phyloP scores from a whole-genome alignment of 2,329 filamentous ascomycete genomes.

The Talaromyces sp. region DNA sequence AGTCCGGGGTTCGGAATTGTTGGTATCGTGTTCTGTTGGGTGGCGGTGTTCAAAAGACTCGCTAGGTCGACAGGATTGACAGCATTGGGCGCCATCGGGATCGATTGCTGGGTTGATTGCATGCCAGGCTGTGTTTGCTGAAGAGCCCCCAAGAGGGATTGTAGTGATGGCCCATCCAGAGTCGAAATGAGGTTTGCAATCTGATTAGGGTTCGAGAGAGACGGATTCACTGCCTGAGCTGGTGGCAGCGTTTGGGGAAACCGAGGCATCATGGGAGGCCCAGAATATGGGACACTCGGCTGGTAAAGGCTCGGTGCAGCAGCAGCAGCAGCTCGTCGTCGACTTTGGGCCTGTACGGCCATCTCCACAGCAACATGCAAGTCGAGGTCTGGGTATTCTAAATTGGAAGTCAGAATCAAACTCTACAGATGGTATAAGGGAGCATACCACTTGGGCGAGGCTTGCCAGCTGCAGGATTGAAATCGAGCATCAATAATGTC shows the following conservation, averaged over 20 bases:
- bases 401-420: background rate
- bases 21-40: slow-evolving; percentile 23
- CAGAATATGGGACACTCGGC: slow-evolving; percentile 30
- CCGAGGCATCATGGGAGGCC: slow-evolving; percentile 20
- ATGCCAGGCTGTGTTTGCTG: slow-evolving; percentile 36
- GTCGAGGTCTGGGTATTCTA: slow-evolving; percentile 77
- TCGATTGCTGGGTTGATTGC: slow-evolving; percentile 29
- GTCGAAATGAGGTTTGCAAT: slow-evolving; percentile 61
- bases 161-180: slow-evolving; percentile 64
- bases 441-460: slow-evolving; percentile 66
- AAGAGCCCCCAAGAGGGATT: slow-evolving; percentile 61
- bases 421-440: background rate
- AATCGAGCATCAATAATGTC: slow-evolving; percentile 78
- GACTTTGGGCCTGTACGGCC: slow-evolving; percentile 54
- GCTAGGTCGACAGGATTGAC: slow-evolving; percentile 34
- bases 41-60: slow-evolving; percentile 33
- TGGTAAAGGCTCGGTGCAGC: slow-evolving; percentile 27
- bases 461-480: slow-evolving; percentile 65
- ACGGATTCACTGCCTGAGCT: slow-evolving; percentile 27
- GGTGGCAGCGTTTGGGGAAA: slow-evolving; percentile 24
- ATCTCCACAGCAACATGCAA: slow-evolving; percentile 74
- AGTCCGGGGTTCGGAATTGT: slow-evolving; percentile 21
- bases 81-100: slow-evolving; percentile 24
- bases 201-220: slow-evolving; percentile 41
- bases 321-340: slow-evolving; percentile 28